A percentile compares a stretch with the other conserved stretches of the same genome.
phyloP scores from a whole-genome alignment of 2,329 filamentous ascomycete genomes.

The Alternaria brassicicola region DNA sequence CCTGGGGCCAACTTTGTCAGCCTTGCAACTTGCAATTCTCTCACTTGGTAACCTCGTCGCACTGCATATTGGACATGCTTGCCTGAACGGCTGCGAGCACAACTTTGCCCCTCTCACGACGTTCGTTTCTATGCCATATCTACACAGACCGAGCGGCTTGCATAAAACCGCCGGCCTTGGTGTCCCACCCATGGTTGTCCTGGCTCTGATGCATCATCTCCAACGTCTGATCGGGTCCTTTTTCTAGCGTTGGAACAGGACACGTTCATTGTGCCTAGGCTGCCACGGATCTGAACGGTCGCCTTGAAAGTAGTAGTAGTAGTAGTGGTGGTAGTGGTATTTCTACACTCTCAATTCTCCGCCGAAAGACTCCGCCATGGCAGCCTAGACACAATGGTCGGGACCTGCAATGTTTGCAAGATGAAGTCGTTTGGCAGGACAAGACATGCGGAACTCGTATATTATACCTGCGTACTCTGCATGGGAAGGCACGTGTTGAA shows the following conservation, averaged over 20 bases:
- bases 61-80: not conserved
- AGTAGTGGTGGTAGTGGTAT: no score
- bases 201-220: not conserved
- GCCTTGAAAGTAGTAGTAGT: no score
- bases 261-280: not conserved
- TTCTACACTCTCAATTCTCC: no score
- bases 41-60: not conserved
- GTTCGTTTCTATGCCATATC: slow-evolving; percentile 3
- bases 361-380: no score
- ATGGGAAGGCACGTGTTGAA: slow-evolving; percentile 2
- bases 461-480: not conserved
- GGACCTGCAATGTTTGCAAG: not conserved
- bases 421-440: not conserved
- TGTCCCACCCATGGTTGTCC: not conserved
- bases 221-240: not conserved
- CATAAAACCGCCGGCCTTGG: not conserved
- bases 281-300: no score
- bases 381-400: not conserved
- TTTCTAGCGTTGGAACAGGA: not conserved
- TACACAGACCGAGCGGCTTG: not conserved
- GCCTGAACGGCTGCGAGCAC: not conserved
- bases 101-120: not conserved
- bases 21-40: not conserved
- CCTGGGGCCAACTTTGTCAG: slow-evolving; percentile 4
- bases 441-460: not conserved